Conservation (phyloP, 2,329 filamentous ascomycete species). For the Leptographium galeiforme region DNA sequence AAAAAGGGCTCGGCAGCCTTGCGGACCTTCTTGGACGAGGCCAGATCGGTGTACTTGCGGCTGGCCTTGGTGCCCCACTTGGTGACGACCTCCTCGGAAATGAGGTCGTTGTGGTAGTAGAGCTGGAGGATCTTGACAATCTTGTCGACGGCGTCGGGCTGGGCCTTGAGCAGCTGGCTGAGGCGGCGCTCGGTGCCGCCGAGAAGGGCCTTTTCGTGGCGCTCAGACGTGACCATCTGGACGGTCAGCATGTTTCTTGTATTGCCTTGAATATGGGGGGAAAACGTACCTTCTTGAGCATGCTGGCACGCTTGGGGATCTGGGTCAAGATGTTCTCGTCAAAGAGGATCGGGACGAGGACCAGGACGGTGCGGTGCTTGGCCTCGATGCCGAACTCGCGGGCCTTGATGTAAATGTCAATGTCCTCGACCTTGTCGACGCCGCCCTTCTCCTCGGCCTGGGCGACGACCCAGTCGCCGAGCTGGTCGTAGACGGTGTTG, state of each 20-base stretch:
- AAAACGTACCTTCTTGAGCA: conserved; percentile 69
- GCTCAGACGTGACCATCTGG: conserved; percentile 65
- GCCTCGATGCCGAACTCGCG: conserved; percentile 87
- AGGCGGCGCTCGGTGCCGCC: conserved; percentile 92
- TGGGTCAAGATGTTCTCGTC: conserved; percentile 80
- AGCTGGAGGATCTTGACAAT: conserved; percentile 79
- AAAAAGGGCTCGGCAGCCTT: conserved; percentile 90
- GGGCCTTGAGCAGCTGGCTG: conserved; percentile 54
- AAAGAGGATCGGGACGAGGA: conserved; percentile 88
- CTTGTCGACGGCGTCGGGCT: conserved; percentile 61
- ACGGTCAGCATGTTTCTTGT: neutral
- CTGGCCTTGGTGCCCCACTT: conserved; percentile 90
- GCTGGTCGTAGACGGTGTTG: conserved; percentile 71
- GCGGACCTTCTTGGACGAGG: conserved; percentile 87
- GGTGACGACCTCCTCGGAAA: conserved; percentile 77
- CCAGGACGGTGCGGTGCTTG: conserved; percentile 87
- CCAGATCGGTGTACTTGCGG: conserved; percentile 92
- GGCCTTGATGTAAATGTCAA: conserved; percentile 91
- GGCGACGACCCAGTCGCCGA: conserved; percentile 82
- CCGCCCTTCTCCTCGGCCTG: conserved; percentile 59
- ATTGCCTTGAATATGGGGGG: neutral
- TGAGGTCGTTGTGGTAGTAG: conserved; percentile 81
- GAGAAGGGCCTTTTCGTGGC: conserved; percentile 88
- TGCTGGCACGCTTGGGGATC: conserved; percentile 66
- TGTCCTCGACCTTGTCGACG: conserved; percentile 68